Percentiles rank a stretch among this genome's conserved stretches.
phyloP scores from a whole-genome alignment of 163 green algal species.

The Scenedesmus sp. region DNA sequence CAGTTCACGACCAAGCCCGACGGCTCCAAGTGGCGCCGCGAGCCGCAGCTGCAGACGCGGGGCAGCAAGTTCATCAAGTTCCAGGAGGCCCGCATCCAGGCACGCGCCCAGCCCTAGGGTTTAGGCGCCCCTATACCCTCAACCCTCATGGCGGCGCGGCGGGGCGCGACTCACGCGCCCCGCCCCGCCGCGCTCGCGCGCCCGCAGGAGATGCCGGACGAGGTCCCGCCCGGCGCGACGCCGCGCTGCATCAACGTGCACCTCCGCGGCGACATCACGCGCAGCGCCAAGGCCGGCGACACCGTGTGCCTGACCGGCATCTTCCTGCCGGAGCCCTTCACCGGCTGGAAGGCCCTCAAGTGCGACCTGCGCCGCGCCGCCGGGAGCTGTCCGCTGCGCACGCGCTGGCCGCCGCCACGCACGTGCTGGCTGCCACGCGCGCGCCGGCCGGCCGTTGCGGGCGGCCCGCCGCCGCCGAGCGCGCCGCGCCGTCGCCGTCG shows the following conservation, averaged over 20 bases:
- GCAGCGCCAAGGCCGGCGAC: slow-evolving; percentile 67
- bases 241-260: slow-evolving; percentile 92
- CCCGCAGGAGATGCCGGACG: slow-evolving; percentile 41
- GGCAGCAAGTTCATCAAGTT: slow-evolving; percentile 97
- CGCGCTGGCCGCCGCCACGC: no score
- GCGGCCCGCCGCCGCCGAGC: background rate
- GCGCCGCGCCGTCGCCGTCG: no score
- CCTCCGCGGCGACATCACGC: slow-evolving; percentile 88
- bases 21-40: slow-evolving; percentile 52
- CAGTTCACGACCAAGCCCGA: slow-evolving; percentile 34
- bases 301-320: slow-evolving; percentile 85
- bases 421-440: no score
- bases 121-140: background rate
- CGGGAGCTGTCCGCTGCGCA: no score
- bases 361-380: no score
- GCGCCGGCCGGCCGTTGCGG: no score
- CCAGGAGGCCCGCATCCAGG: slow-evolving; percentile 90
- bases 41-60: slow-evolving; percentile 77
- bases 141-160: background rate
- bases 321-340: slow-evolving; percentile 93
- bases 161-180: no score
- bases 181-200: no score
- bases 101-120: no score
- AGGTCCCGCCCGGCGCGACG: slow-evolving; percentile 94
- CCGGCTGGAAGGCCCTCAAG: slow-evolving; percentile 75